Conservation (phyloP, 2,329 filamentous ascomycete species). For the Penicillium occitanis region DNA sequence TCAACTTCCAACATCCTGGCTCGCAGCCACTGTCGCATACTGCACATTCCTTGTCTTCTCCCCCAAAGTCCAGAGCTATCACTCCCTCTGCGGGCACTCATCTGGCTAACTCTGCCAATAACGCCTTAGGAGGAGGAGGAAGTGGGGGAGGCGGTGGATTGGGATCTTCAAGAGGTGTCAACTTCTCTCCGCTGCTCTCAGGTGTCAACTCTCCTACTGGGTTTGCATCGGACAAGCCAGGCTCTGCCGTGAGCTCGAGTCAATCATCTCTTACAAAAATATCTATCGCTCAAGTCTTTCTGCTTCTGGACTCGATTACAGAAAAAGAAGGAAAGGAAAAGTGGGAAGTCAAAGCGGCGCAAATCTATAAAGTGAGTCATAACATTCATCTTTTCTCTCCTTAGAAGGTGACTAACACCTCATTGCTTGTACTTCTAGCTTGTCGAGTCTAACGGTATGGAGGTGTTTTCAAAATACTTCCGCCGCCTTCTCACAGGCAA, state of each 20-base stretch:
- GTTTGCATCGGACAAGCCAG: conserved; percentile 51
- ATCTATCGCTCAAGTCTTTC: conserved; percentile 90
- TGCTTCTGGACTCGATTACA: conserved; percentile 90
- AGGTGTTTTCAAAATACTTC: conserved; percentile 96
- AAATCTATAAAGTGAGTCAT: conserved; percentile 77
- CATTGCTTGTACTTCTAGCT: conserved; percentile 57
- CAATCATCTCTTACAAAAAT: conserved; percentile 78
- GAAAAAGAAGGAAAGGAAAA: conserved; percentile 88
- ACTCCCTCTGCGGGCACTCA: conserved; percentile 56
- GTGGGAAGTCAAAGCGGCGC: conserved; percentile 89
- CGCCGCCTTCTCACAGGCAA: conserved; percentile 88
- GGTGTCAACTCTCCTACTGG: conserved; percentile 55
- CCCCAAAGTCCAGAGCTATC: conserved; percentile 55
- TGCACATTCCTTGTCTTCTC: conserved; percentile 56
- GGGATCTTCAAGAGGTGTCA: conserved; percentile 57
- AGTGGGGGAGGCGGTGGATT: conserved; percentile 54
- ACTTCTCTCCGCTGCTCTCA: conserved; percentile 61
- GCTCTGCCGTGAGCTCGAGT: conserved; percentile 46
- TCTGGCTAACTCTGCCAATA: conserved; percentile 57
- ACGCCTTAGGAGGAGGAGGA: conserved; percentile 52
- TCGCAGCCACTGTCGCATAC: conserved; percentile 53
- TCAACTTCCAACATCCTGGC: conserved; percentile 56
- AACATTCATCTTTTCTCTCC: not conserved
- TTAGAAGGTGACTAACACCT: not conserved
- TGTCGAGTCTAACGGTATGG: conserved; percentile 98